A percentile compares a stretch with the other conserved stretches of the same genome.
phyloP scores from a whole-genome alignment of 2,329 filamentous ascomycete genomes.

The Lasiodiplodia hormozganensis region DNA sequence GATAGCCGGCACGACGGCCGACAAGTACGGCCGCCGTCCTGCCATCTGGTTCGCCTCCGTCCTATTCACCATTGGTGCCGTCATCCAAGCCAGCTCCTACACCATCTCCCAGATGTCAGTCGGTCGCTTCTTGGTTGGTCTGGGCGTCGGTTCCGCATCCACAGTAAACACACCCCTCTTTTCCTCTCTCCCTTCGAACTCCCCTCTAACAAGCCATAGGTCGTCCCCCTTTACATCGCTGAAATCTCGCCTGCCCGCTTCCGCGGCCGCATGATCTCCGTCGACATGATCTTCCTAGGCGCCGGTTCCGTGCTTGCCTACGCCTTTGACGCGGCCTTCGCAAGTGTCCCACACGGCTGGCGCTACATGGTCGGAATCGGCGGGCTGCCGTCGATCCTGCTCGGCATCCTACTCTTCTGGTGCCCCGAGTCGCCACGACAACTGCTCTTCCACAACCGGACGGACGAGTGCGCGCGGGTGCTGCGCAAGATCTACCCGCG shows the following conservation, averaged over 20 bases:
- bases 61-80: conserved; percentile 39
- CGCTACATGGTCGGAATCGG: conserved; percentile 46
- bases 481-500: conserved; percentile 46
- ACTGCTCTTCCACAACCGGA: conserved; percentile 47
- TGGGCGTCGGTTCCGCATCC: conserved; percentile 41
- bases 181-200: conserved; percentile 34
- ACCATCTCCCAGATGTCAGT: conserved; percentile 38
- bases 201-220: conserved; percentile 30
- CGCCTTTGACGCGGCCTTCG: conserved; percentile 43
- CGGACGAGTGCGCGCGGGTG: conserved; percentile 42
- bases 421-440: conserved; percentile 48
- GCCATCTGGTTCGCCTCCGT: conserved; percentile 35
- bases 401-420: conserved; percentile 42
- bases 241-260: conserved; percentile 39
- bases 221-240: conserved; percentile 39
- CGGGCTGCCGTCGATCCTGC: conserved; percentile 45
- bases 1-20: conserved; percentile 44
- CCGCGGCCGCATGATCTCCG: conserved; percentile 48
- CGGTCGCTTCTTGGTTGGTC: conserved; percentile 40
- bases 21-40: conserved; percentile 42
- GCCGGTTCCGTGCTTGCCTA: conserved; percentile 43
- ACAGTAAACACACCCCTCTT: conserved; percentile 43
- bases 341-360: conserved; percentile 44
- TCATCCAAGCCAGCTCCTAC: conserved; percentile 40
- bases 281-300: conserved; percentile 46